phyloP scores from a whole-genome alignment of 106 monocot species.

The Triglochin maritima region DNA sequence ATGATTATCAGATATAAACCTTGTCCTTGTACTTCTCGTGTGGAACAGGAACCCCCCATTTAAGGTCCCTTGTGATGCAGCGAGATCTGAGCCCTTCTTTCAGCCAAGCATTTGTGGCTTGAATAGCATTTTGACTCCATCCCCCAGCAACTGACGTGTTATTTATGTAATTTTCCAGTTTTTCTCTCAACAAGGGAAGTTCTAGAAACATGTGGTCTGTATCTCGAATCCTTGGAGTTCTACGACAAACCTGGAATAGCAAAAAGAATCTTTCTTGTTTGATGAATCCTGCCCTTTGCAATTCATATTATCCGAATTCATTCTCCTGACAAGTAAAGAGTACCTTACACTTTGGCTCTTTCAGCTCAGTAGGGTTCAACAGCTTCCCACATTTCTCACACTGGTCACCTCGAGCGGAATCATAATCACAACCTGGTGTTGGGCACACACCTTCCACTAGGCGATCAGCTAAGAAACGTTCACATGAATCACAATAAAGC shows the following conservation, averaged over 20 bases:
- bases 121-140: constrained; percentile 96
- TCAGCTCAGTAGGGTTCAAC: constrained; percentile 80
- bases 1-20: constrained; percentile 14
- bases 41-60: constrained; percentile 97
- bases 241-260: constrained; percentile 50
- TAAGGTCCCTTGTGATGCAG: constrained; percentile 95
- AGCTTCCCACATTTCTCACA: constrained; percentile 94
- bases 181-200: constrained; percentile 57
- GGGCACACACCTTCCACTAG: constrained; percentile 94
- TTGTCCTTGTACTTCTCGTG: constrained; percentile 94
- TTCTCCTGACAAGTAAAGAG: neutral
- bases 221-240: constrained; percentile 65
- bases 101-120: constrained; percentile 89
- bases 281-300: no score
- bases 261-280: neutral
- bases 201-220: constrained; percentile 93
- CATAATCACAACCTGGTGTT: constrained; percentile 54
- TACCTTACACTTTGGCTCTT: constrained; percentile 95
- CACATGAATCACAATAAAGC: constrained; percentile 86
- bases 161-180: constrained; percentile 69
- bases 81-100: constrained; percentile 83
- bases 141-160: constrained; percentile 47
- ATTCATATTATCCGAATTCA: no score
- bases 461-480: constrained; percentile 80
- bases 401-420: constrained; percentile 83